A percentile compares a stretch with the other conserved stretches of the same genome.
phyloP scores from a whole-genome alignment of 352 stramenopile species.

The Phytophthora hybrid region DNA sequence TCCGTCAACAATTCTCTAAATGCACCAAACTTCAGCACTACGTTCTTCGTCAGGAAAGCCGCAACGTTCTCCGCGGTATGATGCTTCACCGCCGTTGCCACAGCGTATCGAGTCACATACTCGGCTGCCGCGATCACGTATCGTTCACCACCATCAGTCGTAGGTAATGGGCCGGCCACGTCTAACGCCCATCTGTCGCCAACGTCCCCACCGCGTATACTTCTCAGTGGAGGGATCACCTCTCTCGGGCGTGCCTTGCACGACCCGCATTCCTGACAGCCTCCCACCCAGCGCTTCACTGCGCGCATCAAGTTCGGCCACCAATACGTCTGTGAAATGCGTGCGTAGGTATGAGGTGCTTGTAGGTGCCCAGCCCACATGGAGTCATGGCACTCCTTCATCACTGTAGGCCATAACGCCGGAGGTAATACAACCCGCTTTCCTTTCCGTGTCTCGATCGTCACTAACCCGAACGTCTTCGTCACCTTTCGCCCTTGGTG shows the following conservation, averaged over 20 bases:
- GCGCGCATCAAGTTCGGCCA: neutral
- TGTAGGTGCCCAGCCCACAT: neutral
- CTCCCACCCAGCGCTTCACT: neutral
- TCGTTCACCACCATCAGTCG: neutral
- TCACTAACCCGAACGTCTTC: neutral
- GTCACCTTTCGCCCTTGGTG: neutral
- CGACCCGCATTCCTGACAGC: neutral
- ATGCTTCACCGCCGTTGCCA: neutral
- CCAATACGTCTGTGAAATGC: neutral
- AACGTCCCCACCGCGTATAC: neutral
- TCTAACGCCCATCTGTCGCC: neutral
- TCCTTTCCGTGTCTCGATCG: neutral
- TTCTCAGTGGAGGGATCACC: neutral
- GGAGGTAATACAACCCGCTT: neutral
- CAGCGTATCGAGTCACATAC: constrained; percentile 1
- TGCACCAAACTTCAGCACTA: neutral
- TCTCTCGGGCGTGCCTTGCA: neutral
- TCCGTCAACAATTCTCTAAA: neutral
- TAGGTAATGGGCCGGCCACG: too few species aligned
- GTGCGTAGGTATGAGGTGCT: neutral
- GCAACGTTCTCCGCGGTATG: neutral
- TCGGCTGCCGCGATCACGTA: neutral
- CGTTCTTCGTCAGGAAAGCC: constrained; percentile 1
- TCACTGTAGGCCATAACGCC: neutral
- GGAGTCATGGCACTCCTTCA: neutral